These are phyloP conservation scores for Taiozyma onychis DNA, from an alignment of 1,139 yeast genomes.

Conservation along the genomic window DNA sequence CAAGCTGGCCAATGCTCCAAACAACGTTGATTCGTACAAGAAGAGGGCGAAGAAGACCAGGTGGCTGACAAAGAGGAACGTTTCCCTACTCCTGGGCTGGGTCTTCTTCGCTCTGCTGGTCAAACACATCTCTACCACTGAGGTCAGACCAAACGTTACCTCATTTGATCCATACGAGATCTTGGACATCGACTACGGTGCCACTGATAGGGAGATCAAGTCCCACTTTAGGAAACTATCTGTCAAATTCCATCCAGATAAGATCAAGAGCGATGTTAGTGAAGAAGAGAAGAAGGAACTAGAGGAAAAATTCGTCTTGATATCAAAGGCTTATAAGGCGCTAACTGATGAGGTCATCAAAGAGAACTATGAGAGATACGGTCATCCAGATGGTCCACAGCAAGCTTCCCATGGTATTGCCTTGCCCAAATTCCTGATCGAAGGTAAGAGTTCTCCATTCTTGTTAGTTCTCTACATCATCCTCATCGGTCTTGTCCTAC, in stretches of 20 bases:
- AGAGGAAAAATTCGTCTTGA: conserved; percentile 74
- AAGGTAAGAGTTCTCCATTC: conserved; percentile 69
- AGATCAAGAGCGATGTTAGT: conserved; percentile 60
- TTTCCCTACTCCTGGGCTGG: conserved; percentile 66
- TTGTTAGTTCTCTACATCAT: conserved; percentile 62
- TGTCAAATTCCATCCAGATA: conserved; percentile 90
- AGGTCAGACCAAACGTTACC: conserved; percentile 36
- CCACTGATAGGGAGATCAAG: conserved; percentile 75
- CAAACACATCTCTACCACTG: conserved; percentile 40
- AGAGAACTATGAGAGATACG: conserved; percentile 79
- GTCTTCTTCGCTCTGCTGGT: conserved; percentile 45
- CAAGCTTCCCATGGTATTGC: conserved; percentile 96
- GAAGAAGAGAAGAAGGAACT: conserved; percentile 50
- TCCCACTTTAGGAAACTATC: conserved; percentile 82
- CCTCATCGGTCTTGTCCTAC: conserved; percentile 73
- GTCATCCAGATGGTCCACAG: conserved; percentile 98
- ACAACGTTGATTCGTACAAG: conserved; percentile 36
- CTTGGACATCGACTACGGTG: conserved; percentile 63
- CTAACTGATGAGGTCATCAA: conserved; percentile 85
- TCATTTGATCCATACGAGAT: conserved; percentile 89
- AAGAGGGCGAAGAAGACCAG: conserved; percentile 30
- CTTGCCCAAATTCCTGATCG: conserved; percentile 85
- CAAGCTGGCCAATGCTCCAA: conserved; percentile 1
- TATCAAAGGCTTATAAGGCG: conserved; percentile 91
- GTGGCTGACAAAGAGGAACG: conserved; percentile 40